Evolutionary conservation across 257 asterid genomes (phyloP), one percentile per base, ranked within the genome.

Genomic region (Gentiana dahurica): DNA sequence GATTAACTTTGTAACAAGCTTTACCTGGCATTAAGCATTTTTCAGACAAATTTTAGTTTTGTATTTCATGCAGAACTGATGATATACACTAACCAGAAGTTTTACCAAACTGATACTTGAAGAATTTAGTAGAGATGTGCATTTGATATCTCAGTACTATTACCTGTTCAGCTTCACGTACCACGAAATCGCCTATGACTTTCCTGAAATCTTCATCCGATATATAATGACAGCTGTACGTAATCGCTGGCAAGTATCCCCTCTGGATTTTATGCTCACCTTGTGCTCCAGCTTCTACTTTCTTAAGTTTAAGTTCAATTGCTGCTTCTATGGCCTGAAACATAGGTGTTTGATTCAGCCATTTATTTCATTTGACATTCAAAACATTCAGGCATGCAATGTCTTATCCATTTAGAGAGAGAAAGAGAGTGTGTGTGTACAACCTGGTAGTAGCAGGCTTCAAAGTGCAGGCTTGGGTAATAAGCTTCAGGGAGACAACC

Each of bases 391-490:
- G 24, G 24, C 24, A 24, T 24, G 24, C 24, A 24, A 24, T 24
- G 24, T 24, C 24, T 15, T 15, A 15, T 15, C 24, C 24, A 15
- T 15, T 15, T 15, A 41, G 46, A 41, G 46, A 41, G 46, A 41
- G 46, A 41, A 4, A 41, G 46, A 2, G 46, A 2, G 24, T 15
- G 24, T 15, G 24, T 0, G 24, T 15, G 24, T 15, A 15, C 24
- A 41, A 80, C 95, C 96, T 91, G 98, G 81, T 91, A 91, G 54
- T 91, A 91, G 81, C 98, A 91, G 54, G 98, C 89, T 78, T 91
- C 98, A 57, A 91, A 91, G 72, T 91, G 98, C 71, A 91, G 75
- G 70, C 77, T 81, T 34, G 98, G 94, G 68, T 82, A 91, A 71
- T 85, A 87, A 55, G 79, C 80, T 67, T 68, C 76, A 36, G 98